Evolutionary conservation across 768 basidiomycete genomes (phyloP).

Genomic region (Calocybe indica): DNA sequence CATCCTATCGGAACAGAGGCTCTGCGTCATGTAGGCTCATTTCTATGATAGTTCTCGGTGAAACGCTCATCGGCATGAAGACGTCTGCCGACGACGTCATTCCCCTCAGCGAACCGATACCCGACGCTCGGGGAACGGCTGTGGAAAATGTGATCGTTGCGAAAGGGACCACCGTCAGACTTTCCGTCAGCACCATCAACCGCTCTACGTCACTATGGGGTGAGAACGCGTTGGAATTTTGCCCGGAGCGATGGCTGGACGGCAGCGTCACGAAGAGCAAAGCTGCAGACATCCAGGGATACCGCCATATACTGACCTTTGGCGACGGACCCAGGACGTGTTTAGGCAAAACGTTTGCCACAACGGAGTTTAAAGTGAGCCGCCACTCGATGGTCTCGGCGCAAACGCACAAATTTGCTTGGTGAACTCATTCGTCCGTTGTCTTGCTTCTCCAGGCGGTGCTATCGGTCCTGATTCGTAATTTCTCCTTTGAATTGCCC

Average conservation of each 20-base stretch:
- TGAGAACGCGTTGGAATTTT: slow-evolving; percentile 32
- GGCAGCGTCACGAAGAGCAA: slow-evolving; percentile 5
- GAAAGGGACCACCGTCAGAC: slow-evolving; percentile 29
- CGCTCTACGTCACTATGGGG: slow-evolving; percentile 38
- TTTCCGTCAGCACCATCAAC: slow-evolving; percentile 37
- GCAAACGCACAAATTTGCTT: neutral
- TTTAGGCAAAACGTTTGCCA: slow-evolving; percentile 36
- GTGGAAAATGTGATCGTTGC: slow-evolving; percentile 26
- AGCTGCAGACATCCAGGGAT: slow-evolving; percentile 28
- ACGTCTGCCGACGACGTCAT: slow-evolving; percentile 31
- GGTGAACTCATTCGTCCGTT: neutral
- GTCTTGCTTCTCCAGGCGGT: slow-evolving; percentile 23
- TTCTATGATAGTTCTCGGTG: neutral
- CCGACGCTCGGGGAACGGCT: slow-evolving; percentile 18
- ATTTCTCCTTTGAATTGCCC: slow-evolving; percentile 34
- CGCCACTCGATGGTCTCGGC: neutral
- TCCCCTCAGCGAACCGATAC: slow-evolving; percentile 27
- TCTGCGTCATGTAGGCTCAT: slow-evolving; percentile 2
- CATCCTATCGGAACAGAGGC: slow-evolving; percentile 28
- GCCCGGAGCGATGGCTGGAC: slow-evolving; percentile 37
- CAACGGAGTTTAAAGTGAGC: slow-evolving; percentile 35
- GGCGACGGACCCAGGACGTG: slow-evolving; percentile 38
- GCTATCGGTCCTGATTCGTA: slow-evolving; percentile 32
- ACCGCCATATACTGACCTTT: slow-evolving; percentile 37
- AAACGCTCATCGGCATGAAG: slow-evolving; percentile 12